Conservation (phyloP, 2,329 filamentous ascomycete species). For the Alternaria ethzedia region DNA sequence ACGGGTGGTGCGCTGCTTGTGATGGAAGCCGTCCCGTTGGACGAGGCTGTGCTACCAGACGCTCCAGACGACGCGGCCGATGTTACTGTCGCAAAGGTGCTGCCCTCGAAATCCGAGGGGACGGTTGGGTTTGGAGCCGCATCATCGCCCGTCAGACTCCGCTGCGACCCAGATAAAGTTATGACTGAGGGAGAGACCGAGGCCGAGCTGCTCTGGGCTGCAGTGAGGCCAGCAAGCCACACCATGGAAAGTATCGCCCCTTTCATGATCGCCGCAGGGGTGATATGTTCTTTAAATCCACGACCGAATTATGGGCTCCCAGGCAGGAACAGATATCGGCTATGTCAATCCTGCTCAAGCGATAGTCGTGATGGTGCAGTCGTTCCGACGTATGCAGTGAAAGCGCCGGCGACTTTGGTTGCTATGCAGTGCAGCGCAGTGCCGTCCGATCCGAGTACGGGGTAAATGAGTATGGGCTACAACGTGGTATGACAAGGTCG, state of each 20-base stretch:
- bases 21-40: conserved; percentile 26
- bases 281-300: not conserved
- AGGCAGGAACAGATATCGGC: not conserved
- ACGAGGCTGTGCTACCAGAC: conserved; percentile 20
- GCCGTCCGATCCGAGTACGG: not conserved
- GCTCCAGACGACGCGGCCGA: conserved; percentile 15
- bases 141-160: conserved; percentile 23
- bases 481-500: not conserved
- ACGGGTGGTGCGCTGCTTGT: conserved; percentile 26
- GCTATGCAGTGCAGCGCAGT: not conserved
- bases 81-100: conserved; percentile 29
- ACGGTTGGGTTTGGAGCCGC: conserved; percentile 34
- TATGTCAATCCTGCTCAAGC: not conserved
- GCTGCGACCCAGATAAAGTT: conserved; percentile 32
- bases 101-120: conserved; percentile 37
- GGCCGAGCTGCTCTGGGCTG: conserved; percentile 31
- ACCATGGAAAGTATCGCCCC: conserved; percentile 24
- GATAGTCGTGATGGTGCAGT: not conserved
- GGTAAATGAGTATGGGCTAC: not conserved
- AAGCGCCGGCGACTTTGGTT: not conserved
- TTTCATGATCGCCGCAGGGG: conserved; percentile 29
- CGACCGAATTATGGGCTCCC: not conserved
- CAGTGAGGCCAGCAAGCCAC: conserved; percentile 33
- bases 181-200: conserved; percentile 29
- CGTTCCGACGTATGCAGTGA: not conserved